Evolutionary conservation across 192 early-diverging fungal species (phyloP).

Genomic region (Coemansia sp.): DNA sequence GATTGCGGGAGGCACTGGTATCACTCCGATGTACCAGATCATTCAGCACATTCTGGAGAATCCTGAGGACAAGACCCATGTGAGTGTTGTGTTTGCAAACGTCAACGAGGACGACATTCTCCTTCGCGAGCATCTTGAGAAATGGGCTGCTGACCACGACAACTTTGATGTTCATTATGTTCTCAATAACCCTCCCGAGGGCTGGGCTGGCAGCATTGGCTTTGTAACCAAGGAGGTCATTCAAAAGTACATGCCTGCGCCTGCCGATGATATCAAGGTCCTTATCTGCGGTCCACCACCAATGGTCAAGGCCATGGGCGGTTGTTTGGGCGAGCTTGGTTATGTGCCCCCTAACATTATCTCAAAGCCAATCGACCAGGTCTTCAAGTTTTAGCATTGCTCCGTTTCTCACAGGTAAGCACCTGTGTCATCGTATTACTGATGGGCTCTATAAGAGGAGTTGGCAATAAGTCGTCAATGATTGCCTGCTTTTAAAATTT

Average conservation of each 20-base stretch:
- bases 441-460: too few relatives aligned
- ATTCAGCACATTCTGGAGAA: constrained; percentile 83
- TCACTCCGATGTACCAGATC: constrained; percentile 96
- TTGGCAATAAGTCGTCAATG: too few relatives aligned
- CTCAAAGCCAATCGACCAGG: constrained; percentile 80
- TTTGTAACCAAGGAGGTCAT: constrained; percentile 89
- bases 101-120: constrained; percentile 87
- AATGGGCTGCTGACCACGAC: constrained; percentile 67
- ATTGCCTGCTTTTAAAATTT: too few relatives aligned
- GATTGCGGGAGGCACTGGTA: constrained; percentile 95
- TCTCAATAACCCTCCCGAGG: constrained; percentile 75
- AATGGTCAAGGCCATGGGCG: constrained; percentile 83
- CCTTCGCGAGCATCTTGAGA: constrained; percentile 79
- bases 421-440: too few relatives aligned
- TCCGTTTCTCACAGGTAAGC: neutral
- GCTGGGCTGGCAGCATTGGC: constrained; percentile 82
- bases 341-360: constrained; percentile 75
- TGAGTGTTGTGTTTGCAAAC: constrained; percentile 93
- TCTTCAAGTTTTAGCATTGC: constrained; percentile 81
- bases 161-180: constrained; percentile 81
- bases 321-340: constrained; percentile 69
- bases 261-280: constrained; percentile 81
- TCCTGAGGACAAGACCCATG: constrained; percentile 81
- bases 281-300: constrained; percentile 90
- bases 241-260: constrained; percentile 65